These are phyloP conservation scores for Mucor circinelloides DNA, from an alignment of 371 early-diverging fungal species.

Conservation along the genomic window DNA sequence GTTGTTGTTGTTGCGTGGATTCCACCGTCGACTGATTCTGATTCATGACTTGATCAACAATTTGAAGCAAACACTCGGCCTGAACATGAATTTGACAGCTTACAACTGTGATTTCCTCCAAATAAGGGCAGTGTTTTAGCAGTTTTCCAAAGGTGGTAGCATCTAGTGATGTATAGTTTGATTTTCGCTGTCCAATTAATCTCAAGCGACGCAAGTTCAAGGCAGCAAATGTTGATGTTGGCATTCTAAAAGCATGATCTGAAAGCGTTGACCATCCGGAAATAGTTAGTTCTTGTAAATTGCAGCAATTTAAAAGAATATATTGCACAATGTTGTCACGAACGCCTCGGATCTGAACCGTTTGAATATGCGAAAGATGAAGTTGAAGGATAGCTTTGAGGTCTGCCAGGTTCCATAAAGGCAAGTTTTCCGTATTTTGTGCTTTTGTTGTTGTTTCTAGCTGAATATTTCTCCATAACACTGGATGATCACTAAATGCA, in stretches of 20 bases:
- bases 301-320: constrained; percentile 24
- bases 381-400: constrained; percentile 30
- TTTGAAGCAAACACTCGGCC: constrained; percentile 31
- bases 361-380: constrained; percentile 24
- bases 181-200: constrained; percentile 27
- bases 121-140: constrained; percentile 29
- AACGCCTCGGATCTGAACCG: constrained; percentile 37
- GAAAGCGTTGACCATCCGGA: constrained; percentile 44
- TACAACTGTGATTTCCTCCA: constrained; percentile 28
- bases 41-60: constrained; percentile 9
- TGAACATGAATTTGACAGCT: constrained; percentile 43
- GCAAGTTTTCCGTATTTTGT: not conserved
- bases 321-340: constrained; percentile 42
- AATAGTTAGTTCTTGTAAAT: constrained; percentile 27
- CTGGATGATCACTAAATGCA: constrained; percentile 31
- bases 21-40: not conserved
- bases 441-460: constrained; percentile 2
- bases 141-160: constrained; percentile 29
- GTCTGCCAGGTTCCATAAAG: constrained; percentile 28
- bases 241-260: constrained; percentile 31
- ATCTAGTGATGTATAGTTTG: constrained; percentile 39
- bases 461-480: constrained; percentile 25
- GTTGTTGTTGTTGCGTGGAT: not conserved
- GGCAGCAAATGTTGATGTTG: not conserved
- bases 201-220: constrained; percentile 22